Evolutionary conservation across 2,329 filamentous ascomycete genomes (phyloP).

Genomic region (Scedosporium minutisporum): DNA sequence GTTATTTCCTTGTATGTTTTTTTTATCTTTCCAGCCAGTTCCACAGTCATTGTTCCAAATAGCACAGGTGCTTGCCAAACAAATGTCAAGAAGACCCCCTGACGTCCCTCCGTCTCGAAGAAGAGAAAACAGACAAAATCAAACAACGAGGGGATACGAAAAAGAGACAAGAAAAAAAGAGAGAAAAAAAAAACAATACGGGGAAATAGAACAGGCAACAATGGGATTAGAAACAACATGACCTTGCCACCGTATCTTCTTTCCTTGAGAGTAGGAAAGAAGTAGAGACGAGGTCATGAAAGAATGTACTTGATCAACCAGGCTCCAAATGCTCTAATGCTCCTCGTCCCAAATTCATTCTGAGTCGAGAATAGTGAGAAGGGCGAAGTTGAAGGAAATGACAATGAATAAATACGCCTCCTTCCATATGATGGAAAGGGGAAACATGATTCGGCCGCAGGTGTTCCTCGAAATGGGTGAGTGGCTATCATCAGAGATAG

Average conservation of each 20-base stretch:
- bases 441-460: background rate
- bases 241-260: constrained; percentile 22
- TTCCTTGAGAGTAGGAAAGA: constrained; percentile 18
- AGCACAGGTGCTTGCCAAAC: constrained; percentile 21
- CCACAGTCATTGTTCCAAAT: constrained; percentile 3
- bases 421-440: background rate
- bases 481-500: background rate
- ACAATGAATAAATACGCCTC: background rate
- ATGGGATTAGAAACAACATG: constrained; percentile 10
- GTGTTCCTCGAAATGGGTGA: too few relatives aligned
- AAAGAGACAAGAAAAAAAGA: background rate
- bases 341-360: constrained; percentile 6
- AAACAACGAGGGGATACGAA: constrained; percentile 10
- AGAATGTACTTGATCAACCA: constrained; percentile 1
- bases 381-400: background rate
- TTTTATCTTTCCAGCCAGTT: constrained; percentile 32
- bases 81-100: constrained; percentile 9
- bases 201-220: constrained; percentile 6
- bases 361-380: constrained; percentile 4
- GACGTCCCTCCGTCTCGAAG: constrained; percentile 18
- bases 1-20: constrained; percentile 6
- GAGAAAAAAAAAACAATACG: constrained; percentile 6
- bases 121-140: constrained; percentile 10
- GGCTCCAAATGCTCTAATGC: constrained; percentile 7
- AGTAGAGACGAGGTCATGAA: background rate